Evolutionary conservation across 176 grass and related monocot species (phyloP).

Genomic region (Zoysia pacifica): DNA sequence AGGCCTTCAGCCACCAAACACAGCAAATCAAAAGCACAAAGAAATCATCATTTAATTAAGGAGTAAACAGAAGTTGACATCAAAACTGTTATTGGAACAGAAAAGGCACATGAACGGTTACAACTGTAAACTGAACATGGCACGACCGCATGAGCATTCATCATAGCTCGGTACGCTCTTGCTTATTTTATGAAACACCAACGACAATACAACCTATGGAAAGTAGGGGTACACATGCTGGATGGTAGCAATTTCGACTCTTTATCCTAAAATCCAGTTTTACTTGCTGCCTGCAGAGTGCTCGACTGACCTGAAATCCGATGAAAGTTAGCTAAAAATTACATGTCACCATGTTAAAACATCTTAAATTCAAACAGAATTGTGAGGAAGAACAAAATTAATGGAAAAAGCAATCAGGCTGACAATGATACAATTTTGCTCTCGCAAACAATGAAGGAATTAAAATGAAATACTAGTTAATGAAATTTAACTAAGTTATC

Average conservation of each 20-base stretch:
- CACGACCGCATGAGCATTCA: conserved; percentile 1
- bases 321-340: conserved; percentile 35
- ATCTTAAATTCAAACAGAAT: neutral
- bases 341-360: neutral
- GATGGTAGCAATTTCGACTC: neutral
- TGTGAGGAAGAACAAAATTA: neutral
- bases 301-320: conserved; percentile 13
- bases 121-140: conserved; percentile 9
- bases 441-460: neutral
- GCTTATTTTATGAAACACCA: conserved; percentile 26
- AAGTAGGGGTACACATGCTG: conserved; percentile 19
- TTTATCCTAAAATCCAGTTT: conserved; percentile 14
- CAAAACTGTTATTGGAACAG: conserved; percentile 9
- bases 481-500: neutral
- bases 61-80: conserved; percentile 18
- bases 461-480: neutral
- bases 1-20: neutral
- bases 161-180: neutral
- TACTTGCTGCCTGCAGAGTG: conserved; percentile 6
- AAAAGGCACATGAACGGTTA: neutral
- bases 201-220: conserved; percentile 2
- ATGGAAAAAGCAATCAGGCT: neutral
- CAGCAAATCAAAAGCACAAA: neutral
- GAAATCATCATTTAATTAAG: neutral
- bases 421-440: neutral